Evolutionary conservation across 345 rosid genomes (phyloP).

Genomic region (Trapa bicornis): DNA sequence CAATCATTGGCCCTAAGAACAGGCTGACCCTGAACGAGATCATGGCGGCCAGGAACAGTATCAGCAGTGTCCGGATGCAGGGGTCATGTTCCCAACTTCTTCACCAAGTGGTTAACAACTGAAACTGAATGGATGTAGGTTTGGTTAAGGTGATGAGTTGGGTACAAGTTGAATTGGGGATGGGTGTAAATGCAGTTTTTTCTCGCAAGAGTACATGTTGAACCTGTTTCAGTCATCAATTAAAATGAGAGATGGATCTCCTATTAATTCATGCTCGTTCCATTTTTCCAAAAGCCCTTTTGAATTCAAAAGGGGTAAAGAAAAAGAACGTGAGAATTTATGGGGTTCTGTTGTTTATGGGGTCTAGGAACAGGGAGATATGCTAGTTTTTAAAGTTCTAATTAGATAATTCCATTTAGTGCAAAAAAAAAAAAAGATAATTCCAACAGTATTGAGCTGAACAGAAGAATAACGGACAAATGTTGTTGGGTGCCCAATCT

Average conservation of each 20-base stretch:
- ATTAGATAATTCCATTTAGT: no score
- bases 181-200: not conserved
- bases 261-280: not conserved
- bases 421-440: no score
- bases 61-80: constrained; percentile 42
- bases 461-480: not conserved
- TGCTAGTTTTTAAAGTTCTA: no score
- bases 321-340: no score
- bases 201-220: not conserved
- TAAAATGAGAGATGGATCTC: not conserved
- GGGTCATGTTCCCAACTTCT: constrained; percentile 25
- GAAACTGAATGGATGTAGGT: not conserved
- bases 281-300: no score
- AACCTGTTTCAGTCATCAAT: not conserved
- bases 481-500: not conserved
- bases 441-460: no score
- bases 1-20: constrained; percentile 25
- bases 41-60: constrained; percentile 54
- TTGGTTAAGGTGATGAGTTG: no score
- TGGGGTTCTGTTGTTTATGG: no score
- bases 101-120: constrained; percentile 12
- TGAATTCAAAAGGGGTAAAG: no score
- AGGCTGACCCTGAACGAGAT: constrained; percentile 55
- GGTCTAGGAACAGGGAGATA: no score
- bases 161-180: not conserved